phyloP scores from a whole-genome alignment of 1,139 yeast genomes.

The Lodderomyces margitis region DNA sequence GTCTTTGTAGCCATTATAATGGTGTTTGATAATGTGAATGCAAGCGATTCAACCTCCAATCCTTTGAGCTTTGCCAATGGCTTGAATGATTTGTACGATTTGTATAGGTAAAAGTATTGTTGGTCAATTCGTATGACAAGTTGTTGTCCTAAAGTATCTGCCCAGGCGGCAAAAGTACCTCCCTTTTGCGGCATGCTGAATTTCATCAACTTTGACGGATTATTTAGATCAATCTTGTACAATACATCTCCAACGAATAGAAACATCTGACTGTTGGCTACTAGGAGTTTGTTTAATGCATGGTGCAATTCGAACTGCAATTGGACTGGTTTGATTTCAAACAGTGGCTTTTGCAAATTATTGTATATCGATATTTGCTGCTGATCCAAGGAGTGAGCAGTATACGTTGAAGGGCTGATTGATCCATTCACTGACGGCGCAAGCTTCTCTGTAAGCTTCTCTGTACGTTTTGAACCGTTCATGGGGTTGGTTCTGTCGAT shows the following conservation, averaged over 20 bases:
- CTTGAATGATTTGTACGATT: slow-evolving; percentile 32
- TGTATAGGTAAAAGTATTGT: slow-evolving; percentile 29
- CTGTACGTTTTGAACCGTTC: background rate
- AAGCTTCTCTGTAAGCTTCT: background rate
- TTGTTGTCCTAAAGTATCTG: slow-evolving; percentile 39
- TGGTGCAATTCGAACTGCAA: slow-evolving; percentile 38
- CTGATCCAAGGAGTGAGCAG: slow-evolving; percentile 15
- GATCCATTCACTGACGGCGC: slow-evolving; percentile 7
- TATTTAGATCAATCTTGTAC: slow-evolving; percentile 33
- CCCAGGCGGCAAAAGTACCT: slow-evolving; percentile 32
- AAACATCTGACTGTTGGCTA: slow-evolving; percentile 36
- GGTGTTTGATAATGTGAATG: slow-evolving; percentile 25
- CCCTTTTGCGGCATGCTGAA: slow-evolving; percentile 23
- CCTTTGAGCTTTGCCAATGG: slow-evolving; percentile 33
- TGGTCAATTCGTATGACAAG: slow-evolving; percentile 30
- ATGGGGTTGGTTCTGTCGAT: background rate
- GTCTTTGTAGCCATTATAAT: slow-evolving; percentile 30
- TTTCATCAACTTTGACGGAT: slow-evolving; percentile 36
- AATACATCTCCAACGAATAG: slow-evolving; percentile 27
- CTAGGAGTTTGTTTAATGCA: slow-evolving; percentile 26
- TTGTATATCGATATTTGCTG: slow-evolving; percentile 14
- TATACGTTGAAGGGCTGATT: slow-evolving; percentile 10
- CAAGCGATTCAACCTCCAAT: slow-evolving; percentile 24
- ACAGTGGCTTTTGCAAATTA: slow-evolving; percentile 23
- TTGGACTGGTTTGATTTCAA: slow-evolving; percentile 42